Evolutionary conservation across 2,329 filamentous ascomycete genomes (phyloP).

Genomic region (Aspergillus fischeri): DNA sequence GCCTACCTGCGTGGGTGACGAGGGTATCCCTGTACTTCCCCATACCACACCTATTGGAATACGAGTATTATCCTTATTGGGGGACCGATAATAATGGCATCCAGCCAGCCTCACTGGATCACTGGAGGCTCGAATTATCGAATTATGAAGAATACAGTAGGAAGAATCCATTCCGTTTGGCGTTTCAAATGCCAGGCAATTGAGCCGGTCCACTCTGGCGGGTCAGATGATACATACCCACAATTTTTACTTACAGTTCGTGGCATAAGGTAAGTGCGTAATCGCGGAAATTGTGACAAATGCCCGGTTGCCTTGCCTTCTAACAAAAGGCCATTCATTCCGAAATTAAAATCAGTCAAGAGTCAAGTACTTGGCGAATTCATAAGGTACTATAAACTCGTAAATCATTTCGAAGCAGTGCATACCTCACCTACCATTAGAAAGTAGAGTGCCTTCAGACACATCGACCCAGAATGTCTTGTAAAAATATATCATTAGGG

Average conservation of each 20-base stretch:
- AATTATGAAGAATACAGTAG: neutral
- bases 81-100: neutral
- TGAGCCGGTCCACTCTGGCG: neutral
- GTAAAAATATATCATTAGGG: neutral
- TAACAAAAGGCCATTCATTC: neutral
- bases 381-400: too few relatives aligned
- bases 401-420: neutral
- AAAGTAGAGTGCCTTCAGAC: neutral
- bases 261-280: neutral
- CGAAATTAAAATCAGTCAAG: neutral
- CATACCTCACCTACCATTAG: neutral
- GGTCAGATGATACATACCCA: conserved; percentile 2
- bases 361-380: neutral
- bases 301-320: neutral
- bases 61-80: neutral
- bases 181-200: neutral
- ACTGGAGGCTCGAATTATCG: neutral
- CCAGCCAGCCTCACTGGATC: neutral
- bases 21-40: conserved; percentile 15
- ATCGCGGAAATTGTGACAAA: neutral
- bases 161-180: neutral
- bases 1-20: conserved; percentile 20
- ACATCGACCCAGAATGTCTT: too few relatives aligned
- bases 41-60: neutral
- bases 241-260: neutral